Percentiles rank a stretch among this genome's conserved stretches.
phyloP scores from a whole-genome alignment of 73 alveolate genomes.

The Breviolum minutum region DNA sequence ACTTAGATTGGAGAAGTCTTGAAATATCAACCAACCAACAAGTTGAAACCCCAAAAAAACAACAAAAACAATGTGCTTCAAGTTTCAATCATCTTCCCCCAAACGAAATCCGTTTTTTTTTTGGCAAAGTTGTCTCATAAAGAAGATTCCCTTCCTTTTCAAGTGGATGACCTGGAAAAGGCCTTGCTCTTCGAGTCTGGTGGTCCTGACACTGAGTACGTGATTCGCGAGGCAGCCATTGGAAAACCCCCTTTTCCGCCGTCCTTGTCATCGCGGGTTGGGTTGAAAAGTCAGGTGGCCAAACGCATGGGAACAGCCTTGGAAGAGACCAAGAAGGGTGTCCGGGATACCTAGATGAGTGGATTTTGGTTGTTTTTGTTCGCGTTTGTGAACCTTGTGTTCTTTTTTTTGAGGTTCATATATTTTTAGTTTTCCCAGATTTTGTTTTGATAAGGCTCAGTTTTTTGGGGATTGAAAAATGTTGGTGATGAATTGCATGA shows the following conservation, averaged over 20 bases:
- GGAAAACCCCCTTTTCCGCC: neutral
- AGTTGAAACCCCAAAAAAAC: no score
- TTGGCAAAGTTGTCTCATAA: neutral
- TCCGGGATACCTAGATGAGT: neutral
- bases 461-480: neutral
- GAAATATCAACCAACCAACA: no score
- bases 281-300: no score
- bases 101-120: no score
- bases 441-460: neutral
- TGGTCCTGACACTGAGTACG: constrained; percentile 31
- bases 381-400: neutral
- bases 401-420: no score
- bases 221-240: constrained; percentile 40
- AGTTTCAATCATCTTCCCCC: neutral
- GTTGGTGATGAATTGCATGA: no score
- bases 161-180: neutral
- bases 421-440: neutral
- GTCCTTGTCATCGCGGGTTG: no score
- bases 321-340: constrained; percentile 90
- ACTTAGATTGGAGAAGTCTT: neutral
- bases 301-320: neutral
- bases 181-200: constrained; percentile 62
- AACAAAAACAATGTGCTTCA: neutral
- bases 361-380: neutral
- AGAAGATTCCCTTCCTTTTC: neutral